Evolutionary conservation across 805 yeast genomes (phyloP).

Genomic region (Groenewaldozyma salmanticensis): DNA sequence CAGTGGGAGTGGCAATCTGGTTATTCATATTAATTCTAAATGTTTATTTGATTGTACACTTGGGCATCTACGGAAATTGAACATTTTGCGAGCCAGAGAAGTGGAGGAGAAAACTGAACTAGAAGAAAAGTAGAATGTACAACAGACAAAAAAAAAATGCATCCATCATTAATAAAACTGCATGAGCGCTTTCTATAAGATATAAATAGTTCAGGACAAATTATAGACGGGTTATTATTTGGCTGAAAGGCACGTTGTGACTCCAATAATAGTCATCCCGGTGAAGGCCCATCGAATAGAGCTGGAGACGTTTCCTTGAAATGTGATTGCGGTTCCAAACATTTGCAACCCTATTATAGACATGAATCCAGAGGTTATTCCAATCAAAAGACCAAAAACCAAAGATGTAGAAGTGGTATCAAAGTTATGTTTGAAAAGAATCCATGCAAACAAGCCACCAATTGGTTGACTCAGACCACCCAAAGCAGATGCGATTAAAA

Average conservation of each 20-base stretch:
- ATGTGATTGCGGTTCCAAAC: slow-evolving; percentile 73
- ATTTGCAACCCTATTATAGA: slow-evolving; percentile 74
- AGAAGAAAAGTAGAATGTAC: background rate
- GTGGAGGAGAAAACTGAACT: background rate
- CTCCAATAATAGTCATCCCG: slow-evolving; percentile 51
- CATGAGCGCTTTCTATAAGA: no score
- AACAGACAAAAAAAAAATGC: no score
- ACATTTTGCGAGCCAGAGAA: no score
- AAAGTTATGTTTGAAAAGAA: slow-evolving; percentile 34
- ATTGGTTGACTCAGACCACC: slow-evolving; percentile 85
- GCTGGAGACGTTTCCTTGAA: slow-evolving; percentile 59
- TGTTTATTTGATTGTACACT: slow-evolving; percentile 46
- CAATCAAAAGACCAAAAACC: slow-evolving; percentile 55
- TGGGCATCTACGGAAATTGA: slow-evolving; percentile 26
- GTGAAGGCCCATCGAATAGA: slow-evolving; percentile 51
- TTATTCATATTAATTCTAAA: slow-evolving; percentile 61
- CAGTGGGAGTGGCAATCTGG: slow-evolving; percentile 54
- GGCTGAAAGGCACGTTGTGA: slow-evolving; percentile 30
- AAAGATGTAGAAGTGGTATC: slow-evolving; percentile 26
- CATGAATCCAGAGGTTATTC: slow-evolving; percentile 76
- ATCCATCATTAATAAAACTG: no score
- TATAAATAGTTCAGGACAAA: no score
- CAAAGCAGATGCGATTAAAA: slow-evolving; percentile 51
- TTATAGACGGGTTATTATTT: no score
- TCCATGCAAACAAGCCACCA: slow-evolving; percentile 70